A percentile compares a stretch with the other conserved stretches of the same genome.
Conservation (phyloP, 768 basidiomycete genomes). For the Cytidiella melzeri region DNA sequence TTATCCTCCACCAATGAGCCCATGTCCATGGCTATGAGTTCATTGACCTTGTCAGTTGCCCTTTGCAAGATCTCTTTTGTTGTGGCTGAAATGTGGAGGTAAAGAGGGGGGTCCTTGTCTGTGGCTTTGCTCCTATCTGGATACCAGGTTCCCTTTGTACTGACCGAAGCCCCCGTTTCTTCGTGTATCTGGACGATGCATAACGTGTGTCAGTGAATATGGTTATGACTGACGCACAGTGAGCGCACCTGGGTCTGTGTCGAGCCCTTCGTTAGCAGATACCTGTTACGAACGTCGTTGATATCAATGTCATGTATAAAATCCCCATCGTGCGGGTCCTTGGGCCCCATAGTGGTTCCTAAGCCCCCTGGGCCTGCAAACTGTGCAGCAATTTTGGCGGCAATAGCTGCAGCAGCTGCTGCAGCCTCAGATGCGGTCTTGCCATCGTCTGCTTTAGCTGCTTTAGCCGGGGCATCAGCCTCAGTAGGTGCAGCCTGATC, state of each 20-base stretch:
- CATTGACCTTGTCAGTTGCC: slow-evolving; percentile 68
- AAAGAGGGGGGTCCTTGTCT: slow-evolving; percentile 88
- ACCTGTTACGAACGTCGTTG: slow-evolving; percentile 92
- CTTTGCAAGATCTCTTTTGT: slow-evolving; percentile 57
- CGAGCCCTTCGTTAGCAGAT: slow-evolving; percentile 87
- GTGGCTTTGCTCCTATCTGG: slow-evolving; percentile 89
- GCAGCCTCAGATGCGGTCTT: slow-evolving; percentile 67
- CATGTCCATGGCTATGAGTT: slow-evolving; percentile 66
- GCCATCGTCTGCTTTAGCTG: slow-evolving; percentile 41
- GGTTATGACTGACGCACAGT: neutral
- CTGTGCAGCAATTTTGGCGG: slow-evolving; percentile 92
- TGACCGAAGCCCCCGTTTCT: slow-evolving; percentile 88
- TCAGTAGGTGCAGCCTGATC: slow-evolving; percentile 53
- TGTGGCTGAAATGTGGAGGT: slow-evolving; percentile 85
- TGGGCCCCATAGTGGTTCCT: slow-evolving; percentile 36
- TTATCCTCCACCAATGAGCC: slow-evolving; percentile 80
- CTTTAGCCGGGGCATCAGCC: slow-evolving; percentile 35
- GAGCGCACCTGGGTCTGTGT: slow-evolving; percentile 81
- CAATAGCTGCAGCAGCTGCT: slow-evolving; percentile 79
- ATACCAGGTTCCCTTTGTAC: slow-evolving; percentile 94
- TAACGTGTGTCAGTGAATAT: neutral
- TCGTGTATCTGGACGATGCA: slow-evolving; percentile 63
- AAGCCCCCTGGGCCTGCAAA: slow-evolving; percentile 46
- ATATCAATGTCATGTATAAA: slow-evolving; percentile 93
- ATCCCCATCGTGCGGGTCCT: slow-evolving; percentile 71